Evolutionary conservation across 805 yeast species (phyloP).

Genomic region (Ogataea zsoltii): DNA sequence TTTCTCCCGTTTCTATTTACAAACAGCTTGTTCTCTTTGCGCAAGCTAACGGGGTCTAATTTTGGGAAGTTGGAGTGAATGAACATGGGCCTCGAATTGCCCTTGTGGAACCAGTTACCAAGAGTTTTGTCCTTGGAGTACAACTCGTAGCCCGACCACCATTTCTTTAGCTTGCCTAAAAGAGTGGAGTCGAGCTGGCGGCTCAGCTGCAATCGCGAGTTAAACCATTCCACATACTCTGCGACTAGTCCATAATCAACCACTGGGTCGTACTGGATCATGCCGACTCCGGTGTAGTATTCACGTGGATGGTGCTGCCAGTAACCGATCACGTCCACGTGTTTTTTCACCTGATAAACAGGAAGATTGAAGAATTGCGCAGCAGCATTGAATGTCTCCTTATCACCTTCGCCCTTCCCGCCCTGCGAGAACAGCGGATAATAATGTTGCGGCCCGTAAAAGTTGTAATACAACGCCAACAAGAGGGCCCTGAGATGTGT

Average conservation of each 20-base stretch:
- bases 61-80: constrained; percentile 58
- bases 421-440: constrained; percentile 52
- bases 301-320: constrained; percentile 28
- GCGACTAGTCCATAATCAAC: constrained; percentile 36
- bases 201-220: constrained; percentile 3
- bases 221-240: constrained; percentile 22
- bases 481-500: constrained; percentile 49
- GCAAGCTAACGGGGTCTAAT: constrained; percentile 44
- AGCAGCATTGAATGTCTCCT: constrained; percentile 59
- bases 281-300: constrained; percentile 51
- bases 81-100: constrained; percentile 37
- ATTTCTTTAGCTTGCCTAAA: constrained; percentile 10
- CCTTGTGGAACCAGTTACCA: constrained; percentile 25
- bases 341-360: constrained; percentile 51
- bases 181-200: constrained; percentile 9
- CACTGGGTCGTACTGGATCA: constrained; percentile 57
- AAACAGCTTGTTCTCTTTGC: constrained; percentile 37
- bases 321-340: constrained; percentile 52
- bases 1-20: constrained; percentile 16
- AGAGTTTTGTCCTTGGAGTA: constrained; percentile 19
- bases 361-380: constrained; percentile 43
- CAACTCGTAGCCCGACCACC: constrained; percentile 17
- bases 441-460: constrained; percentile 49
- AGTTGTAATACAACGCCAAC: constrained; percentile 52
- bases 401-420: constrained; percentile 55